A percentile compares a stretch with the other conserved stretches of the same genome.
Evolutionary conservation across 345 rosid genomes (phyloP).

Genomic region (Combretum micranthum): DNA sequence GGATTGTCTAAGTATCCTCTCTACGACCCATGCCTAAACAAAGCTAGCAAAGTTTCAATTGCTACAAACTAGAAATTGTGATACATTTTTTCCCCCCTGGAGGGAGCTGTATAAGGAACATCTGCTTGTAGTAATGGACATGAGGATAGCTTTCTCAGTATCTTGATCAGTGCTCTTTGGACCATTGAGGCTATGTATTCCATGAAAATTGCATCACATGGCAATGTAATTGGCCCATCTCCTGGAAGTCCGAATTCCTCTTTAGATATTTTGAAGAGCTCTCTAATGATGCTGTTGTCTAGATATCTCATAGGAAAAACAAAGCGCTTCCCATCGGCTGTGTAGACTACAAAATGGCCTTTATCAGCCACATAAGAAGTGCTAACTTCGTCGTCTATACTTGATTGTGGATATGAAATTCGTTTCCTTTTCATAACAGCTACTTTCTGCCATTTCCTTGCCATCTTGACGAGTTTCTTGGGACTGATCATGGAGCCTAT

Average conservation of each 20-base stretch:
- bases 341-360: constrained; percentile 28
- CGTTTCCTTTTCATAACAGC: constrained; percentile 13
- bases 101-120: constrained; percentile 1
- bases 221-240: constrained; percentile 20
- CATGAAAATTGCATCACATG: constrained; percentile 26
- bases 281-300: constrained; percentile 9
- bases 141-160: constrained; percentile 14
- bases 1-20: no score
- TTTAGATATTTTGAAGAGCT: constrained; percentile 22
- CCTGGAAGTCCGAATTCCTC: constrained; percentile 29
- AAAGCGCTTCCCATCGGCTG: constrained; percentile 19
- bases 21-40: no score
- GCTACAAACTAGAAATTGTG: neutral
- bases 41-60: neutral
- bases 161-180: constrained; percentile 5
- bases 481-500: constrained; percentile 10
- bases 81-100: neutral
- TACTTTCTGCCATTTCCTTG: constrained; percentile 23
- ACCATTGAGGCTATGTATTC: constrained; percentile 17
- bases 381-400: neutral
- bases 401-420: constrained; percentile 6
- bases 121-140: neutral
- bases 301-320: constrained; percentile 23
- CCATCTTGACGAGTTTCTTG: constrained; percentile 20
- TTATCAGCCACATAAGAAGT: constrained; percentile 11